These are phyloP conservation scores for Termitomyces sp. DNA, from an alignment of 768 basidiomycete species.

Conservation along the genomic window DNA sequence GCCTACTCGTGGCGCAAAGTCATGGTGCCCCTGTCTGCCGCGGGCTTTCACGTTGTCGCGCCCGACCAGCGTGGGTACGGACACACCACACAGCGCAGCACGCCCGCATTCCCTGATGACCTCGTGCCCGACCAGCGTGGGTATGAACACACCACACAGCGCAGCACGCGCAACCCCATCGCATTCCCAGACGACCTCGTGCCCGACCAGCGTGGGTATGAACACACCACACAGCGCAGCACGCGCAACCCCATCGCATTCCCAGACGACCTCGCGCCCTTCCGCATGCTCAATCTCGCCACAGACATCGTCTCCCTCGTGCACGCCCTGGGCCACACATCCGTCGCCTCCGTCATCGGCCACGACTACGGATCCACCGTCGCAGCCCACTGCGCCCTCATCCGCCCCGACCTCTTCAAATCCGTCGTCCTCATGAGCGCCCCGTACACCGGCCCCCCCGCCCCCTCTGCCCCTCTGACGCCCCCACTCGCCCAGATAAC, in stretches of 20 bases:
- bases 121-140: no score
- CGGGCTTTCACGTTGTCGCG: constrained; percentile 57
- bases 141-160: no score
- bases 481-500: not conserved
- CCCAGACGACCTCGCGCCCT: constrained; percentile 45
- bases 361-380: constrained; percentile 56
- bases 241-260: constrained; percentile 24
- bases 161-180: constrained; percentile 16
- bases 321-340: constrained; percentile 41
- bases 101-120: constrained; percentile 37
- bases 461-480: not conserved
- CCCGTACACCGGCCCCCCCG: constrained; percentile 44
- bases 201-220: no score
- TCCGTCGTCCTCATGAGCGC: constrained; percentile 55
- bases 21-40: constrained; percentile 39
- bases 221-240: no score
- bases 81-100: constrained; percentile 22
- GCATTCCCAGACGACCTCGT: constrained; percentile 43
- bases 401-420: constrained; percentile 50
- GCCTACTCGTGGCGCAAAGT: constrained; percentile 64
- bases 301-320: constrained; percentile 49
- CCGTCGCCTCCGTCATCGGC: constrained; percentile 46
- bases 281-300: constrained; percentile 42
- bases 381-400: constrained; percentile 47
- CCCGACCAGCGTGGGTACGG: constrained; percentile 58